These are phyloP conservation scores for Colletotrichum tabaci DNA, from an alignment of 2,329 filamentous ascomycete species.

Conservation along the genomic window DNA sequence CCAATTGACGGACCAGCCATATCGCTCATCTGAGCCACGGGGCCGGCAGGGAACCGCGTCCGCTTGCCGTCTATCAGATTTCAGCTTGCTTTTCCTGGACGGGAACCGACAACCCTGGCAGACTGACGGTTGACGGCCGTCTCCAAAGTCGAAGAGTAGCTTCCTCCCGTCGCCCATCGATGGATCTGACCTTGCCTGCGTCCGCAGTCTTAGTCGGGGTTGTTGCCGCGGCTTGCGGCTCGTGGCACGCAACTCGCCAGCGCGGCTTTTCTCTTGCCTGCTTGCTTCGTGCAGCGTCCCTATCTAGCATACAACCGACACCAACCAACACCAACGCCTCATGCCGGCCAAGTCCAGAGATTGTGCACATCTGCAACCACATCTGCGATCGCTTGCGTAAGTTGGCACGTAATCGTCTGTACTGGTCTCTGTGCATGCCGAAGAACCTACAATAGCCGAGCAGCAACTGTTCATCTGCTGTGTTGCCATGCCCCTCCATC, in stretches of 20 bases:
- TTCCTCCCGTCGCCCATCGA: conserved; percentile 9
- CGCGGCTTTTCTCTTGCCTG: conserved; percentile 5
- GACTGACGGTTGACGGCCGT: background rate
- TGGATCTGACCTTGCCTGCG: conserved; percentile 10
- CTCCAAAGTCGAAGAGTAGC: conserved; percentile 2
- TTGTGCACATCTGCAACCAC: conserved; percentile 30
- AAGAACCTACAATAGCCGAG: conserved; percentile 38
- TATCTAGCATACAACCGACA: conserved; percentile 31
- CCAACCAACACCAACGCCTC: conserved; percentile 23
- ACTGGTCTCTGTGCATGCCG: conserved; percentile 19
- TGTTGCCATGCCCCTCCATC: conserved; percentile 1
- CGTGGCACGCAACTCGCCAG: conserved; percentile 8
- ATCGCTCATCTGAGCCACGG: conserved; percentile 31
- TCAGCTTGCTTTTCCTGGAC: conserved; percentile 4
- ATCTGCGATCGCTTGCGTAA: conserved; percentile 40
- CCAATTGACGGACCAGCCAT: conserved; percentile 32
- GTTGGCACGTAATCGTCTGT: conserved; percentile 31
- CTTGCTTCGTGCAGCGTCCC: conserved; percentile 28
- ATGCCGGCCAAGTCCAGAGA: conserved; percentile 33
- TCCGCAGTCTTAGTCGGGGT: conserved; percentile 9
- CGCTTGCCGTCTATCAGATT: conserved; percentile 32
- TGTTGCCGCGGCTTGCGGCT: conserved; percentile 10
- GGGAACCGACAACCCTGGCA: background rate
- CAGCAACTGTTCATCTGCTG: conserved; percentile 15
- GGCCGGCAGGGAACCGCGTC: conserved; percentile 13